A percentile compares a stretch with the other conserved stretches of the same genome.
phyloP scores from a whole-genome alignment of 2,329 filamentous ascomycete genomes.

The Fusarium sp. region DNA sequence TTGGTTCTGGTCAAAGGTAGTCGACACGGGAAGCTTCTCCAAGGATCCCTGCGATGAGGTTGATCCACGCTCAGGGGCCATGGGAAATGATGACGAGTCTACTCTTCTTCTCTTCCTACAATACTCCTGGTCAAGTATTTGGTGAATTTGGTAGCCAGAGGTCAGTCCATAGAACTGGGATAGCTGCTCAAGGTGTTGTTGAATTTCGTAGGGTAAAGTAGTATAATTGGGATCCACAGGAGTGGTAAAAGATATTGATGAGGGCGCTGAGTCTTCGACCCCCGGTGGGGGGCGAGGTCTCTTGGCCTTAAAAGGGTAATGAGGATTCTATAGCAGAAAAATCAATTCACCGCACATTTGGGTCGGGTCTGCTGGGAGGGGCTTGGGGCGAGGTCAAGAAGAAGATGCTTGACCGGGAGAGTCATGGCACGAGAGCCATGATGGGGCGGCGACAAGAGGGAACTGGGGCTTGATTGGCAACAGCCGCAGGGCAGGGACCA shows the following conservation, averaged over 20 bases:
- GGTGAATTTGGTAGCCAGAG: constrained; percentile 46
- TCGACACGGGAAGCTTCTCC: constrained; percentile 45
- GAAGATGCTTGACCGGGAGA: constrained; percentile 42
- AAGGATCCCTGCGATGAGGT: constrained; percentile 42
- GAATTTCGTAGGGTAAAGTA: constrained; percentile 41
- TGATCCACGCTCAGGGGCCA: constrained; percentile 42
- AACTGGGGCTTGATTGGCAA: constrained; percentile 40
- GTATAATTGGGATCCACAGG: constrained; percentile 37
- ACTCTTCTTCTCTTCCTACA: constrained; percentile 48
- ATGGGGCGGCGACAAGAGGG: constrained; percentile 39
- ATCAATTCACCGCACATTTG: constrained; percentile 55
- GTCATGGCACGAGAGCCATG: constrained; percentile 41
- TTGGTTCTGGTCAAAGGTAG: constrained; percentile 34
- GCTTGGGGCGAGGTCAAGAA: constrained; percentile 42
- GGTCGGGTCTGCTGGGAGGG: constrained; percentile 37
- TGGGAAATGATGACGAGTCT: constrained; percentile 44
- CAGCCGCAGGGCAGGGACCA: constrained; percentile 38
- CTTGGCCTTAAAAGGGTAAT: constrained; percentile 43
- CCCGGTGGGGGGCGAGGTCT: constrained; percentile 42
- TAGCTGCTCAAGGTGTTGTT: constrained; percentile 42
- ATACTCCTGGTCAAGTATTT: constrained; percentile 39
- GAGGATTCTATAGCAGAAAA: constrained; percentile 44
- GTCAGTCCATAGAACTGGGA: constrained; percentile 45
- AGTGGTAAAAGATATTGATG: constrained; percentile 33
- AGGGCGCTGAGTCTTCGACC: constrained; percentile 36